A percentile compares a stretch with the other conserved stretches of the same genome.
phyloP scores from a whole-genome alignment of 148 eudicot genomes.

The Chenopodium album region DNA sequence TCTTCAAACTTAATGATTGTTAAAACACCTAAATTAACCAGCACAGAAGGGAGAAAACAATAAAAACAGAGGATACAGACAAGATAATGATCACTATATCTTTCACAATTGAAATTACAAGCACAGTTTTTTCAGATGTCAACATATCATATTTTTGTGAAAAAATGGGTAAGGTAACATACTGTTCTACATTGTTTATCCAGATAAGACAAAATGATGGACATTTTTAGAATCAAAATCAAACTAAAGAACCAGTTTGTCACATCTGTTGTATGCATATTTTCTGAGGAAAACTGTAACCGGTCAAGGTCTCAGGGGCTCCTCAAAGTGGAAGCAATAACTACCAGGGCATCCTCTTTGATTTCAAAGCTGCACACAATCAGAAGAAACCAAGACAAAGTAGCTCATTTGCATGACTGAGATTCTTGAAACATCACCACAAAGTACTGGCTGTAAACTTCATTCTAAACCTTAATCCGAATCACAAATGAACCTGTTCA shows the following conservation, averaged over 20 bases:
- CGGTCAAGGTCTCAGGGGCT: not conserved
- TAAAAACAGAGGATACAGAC: not conserved
- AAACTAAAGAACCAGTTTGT: not conserved
- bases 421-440: slow-evolving; percentile 5
- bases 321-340: not conserved
- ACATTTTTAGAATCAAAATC: not conserved
- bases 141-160: not conserved
- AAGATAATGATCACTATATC: not conserved
- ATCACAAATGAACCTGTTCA: slow-evolving; percentile 82
- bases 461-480: slow-evolving; percentile 67
- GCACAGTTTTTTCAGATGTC: not conserved
- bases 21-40: no score
- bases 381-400: slow-evolving; percentile 2
- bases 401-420: slow-evolving; percentile 1
- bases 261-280: not conserved
- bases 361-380: not conserved
- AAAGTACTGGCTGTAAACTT: not conserved
- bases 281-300: not conserved
- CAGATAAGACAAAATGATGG: not conserved
- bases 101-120: not conserved
- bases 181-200: slow-evolving; percentile 11
- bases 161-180: not conserved
- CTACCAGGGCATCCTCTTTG: not conserved
- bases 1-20: no score
- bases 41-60: no score